Percentiles rank a stretch among this genome's conserved stretches.
These are phyloP conservation scores for Suillus tomentosus DNA, from an alignment of 768 basidiomycete genomes.

Conservation along the genomic window DNA sequence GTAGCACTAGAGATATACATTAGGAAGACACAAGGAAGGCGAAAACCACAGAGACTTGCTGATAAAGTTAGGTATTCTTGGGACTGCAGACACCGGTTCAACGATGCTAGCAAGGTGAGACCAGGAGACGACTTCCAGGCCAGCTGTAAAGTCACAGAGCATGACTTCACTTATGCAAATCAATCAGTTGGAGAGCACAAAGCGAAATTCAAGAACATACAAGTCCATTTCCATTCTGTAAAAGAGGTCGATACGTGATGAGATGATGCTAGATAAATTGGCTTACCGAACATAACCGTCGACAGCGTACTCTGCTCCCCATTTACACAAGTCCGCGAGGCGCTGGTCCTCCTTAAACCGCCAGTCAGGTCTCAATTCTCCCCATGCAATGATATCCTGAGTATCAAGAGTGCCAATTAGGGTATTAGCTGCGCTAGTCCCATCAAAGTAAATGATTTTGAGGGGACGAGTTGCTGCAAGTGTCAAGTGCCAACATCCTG, in stretches of 20 bases:
- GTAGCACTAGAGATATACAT: not conserved
- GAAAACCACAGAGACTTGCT: not conserved
- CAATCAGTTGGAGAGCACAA: not conserved
- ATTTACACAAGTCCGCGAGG: slow-evolving; percentile 42
- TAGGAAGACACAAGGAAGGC: slow-evolving; percentile 8
- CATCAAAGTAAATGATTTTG: slow-evolving; percentile 36
- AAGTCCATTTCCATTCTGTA: slow-evolving; percentile 53
- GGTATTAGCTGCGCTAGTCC: slow-evolving; percentile 35
- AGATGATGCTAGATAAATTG: not conserved
- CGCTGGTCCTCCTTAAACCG: slow-evolving; percentile 35
- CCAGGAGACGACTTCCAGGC: slow-evolving; percentile 43
- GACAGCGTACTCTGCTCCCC: slow-evolving; percentile 42
- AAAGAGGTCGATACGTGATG: not conserved
- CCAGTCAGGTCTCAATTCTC: slow-evolving; percentile 23
- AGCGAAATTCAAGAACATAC: slow-evolving; percentile 29
- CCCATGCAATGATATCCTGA: slow-evolving; percentile 52
- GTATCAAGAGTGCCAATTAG: slow-evolving; percentile 35
- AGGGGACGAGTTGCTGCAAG: slow-evolving; percentile 26
- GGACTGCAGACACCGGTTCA: not conserved
- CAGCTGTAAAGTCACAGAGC: slow-evolving; percentile 47
- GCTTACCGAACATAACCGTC: slow-evolving; percentile 37
- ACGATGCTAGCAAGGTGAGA: not conserved
- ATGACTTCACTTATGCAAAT: slow-evolving; percentile 43
- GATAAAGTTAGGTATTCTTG: not conserved
- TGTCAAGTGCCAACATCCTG: slow-evolving; percentile 22